Evolutionary conservation across 208 protist genomes (phyloP).

Genomic region (Leishmania turanica): DNA sequence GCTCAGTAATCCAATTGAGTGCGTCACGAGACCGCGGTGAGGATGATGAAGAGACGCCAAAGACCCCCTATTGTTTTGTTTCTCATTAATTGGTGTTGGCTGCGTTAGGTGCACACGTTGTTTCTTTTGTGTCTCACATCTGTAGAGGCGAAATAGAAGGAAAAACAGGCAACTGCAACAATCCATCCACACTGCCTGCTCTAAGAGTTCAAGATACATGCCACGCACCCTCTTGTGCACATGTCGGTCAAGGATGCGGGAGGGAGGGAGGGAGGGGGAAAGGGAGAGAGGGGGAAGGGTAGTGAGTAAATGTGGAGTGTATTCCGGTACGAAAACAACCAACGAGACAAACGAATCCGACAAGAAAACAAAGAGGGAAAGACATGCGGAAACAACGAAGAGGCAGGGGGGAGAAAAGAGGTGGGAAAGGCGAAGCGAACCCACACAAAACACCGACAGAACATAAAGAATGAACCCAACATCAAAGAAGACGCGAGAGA

Average conservation of each 20-base stretch:
- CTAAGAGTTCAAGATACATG: neutral
- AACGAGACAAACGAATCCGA: neutral
- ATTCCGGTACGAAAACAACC: neutral
- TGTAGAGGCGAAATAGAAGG: neutral
- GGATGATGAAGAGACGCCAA: neutral
- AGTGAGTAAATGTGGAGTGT: neutral
- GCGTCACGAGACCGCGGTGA: neutral
- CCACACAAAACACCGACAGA: neutral
- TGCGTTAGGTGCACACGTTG: neutral
- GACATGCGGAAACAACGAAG: neutral
- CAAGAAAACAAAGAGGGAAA: neutral
- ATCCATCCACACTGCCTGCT: neutral
- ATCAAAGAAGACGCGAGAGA: neutral
- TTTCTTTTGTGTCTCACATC: neutral
- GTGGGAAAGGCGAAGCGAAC: neutral
- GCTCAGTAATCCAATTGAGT: neutral
- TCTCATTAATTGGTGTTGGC: neutral
- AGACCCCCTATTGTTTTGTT: neutral
- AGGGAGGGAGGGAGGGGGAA: neutral
- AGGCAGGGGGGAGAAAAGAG: neutral
- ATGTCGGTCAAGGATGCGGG: neutral
- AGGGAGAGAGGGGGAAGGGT: neutral
- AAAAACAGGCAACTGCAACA: neutral
- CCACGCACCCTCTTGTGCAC: neutral
- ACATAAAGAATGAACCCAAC: neutral